These are phyloP conservation scores for Reutealis trisperma DNA, from an alignment of 345 rosid species.

Conservation along the genomic window DNA sequence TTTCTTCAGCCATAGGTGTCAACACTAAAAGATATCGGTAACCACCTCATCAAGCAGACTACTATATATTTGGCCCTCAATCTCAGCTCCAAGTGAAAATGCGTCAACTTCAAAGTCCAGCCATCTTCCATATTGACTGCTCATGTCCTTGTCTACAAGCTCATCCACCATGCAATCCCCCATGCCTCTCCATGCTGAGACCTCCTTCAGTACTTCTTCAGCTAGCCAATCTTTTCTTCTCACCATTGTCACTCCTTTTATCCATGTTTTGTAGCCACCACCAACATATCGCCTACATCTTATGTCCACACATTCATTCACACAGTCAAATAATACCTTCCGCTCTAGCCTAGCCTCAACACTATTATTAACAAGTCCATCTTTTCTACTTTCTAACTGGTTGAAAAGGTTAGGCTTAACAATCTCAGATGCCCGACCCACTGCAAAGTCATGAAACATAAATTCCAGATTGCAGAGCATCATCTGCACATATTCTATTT, in stretches of 20 bases:
- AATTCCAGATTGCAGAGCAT: slow-evolving; percentile 57
- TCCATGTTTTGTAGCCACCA: slow-evolving; percentile 61
- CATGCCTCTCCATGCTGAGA: slow-evolving; percentile 60
- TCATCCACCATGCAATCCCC: slow-evolving; percentile 87
- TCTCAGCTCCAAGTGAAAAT: slow-evolving; percentile 55
- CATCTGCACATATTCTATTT: slow-evolving; percentile 62
- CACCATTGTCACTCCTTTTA: slow-evolving; percentile 50
- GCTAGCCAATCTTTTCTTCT: slow-evolving; percentile 60
- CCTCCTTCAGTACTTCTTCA: slow-evolving; percentile 73
- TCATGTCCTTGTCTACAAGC: slow-evolving; percentile 92
- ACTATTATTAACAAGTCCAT: slow-evolving; percentile 21
- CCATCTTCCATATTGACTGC: slow-evolving; percentile 80
- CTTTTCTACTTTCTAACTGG: slow-evolving; percentile 56
- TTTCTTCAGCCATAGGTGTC: slow-evolving; percentile 2
- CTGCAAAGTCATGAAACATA: slow-evolving; percentile 65
- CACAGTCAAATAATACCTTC: slow-evolving; percentile 69
- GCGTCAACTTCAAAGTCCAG: slow-evolving; percentile 68
- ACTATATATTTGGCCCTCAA: slow-evolving; percentile 56
- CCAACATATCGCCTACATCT: slow-evolving; percentile 52
- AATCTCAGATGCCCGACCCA: slow-evolving; percentile 45
- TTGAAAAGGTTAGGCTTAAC: slow-evolving; percentile 66
- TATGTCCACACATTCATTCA: slow-evolving; percentile 63
- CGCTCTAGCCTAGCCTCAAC: slow-evolving; percentile 46
- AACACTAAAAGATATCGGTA: slow-evolving; percentile 42
- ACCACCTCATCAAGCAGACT: slow-evolving; percentile 66